Conservation (phyloP, 305 asterid species). For the Solanum chacoense region DNA sequence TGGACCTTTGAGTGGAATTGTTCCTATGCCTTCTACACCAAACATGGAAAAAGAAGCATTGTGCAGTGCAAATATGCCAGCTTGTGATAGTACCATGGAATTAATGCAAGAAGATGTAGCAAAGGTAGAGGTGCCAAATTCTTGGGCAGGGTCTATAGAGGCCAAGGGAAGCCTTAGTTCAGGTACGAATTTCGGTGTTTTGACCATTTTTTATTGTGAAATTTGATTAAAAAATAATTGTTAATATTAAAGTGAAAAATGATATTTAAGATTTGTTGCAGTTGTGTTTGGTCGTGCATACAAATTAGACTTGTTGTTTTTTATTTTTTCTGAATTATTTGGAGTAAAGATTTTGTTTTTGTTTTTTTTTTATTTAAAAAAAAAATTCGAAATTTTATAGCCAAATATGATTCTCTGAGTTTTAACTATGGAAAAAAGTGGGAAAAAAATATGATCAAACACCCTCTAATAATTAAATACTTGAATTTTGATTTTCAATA, state of each 20-base stretch:
- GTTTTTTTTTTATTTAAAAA: too few relatives aligned
- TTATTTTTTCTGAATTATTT: too few relatives aligned
- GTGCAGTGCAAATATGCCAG: neutral
- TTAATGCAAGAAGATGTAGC: neutral
- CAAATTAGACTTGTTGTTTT: too few relatives aligned
- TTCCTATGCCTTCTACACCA: conserved; percentile 17
- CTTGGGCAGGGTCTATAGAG: neutral
- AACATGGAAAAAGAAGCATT: conserved; percentile 16
- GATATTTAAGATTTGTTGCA: too few relatives aligned
- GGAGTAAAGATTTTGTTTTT: too few relatives aligned
- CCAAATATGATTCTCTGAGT: too few relatives aligned
- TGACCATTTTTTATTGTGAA: neutral
- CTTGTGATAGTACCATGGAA: neutral
- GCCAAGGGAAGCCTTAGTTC: neutral
- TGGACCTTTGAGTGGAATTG: neutral
- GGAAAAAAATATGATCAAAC: too few relatives aligned
- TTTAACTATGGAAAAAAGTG: too few relatives aligned
- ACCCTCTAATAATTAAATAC: neutral
- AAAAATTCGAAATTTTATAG: too few relatives aligned
- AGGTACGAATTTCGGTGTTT: neutral
- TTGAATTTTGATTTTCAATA: neutral
- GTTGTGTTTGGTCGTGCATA: too few relatives aligned
- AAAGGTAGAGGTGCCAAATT: neutral
- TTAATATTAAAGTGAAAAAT: too few relatives aligned
- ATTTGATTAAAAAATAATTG: too few relatives aligned